phyloP scores from a whole-genome alignment of 192 early-diverging fungal species.

The Rhizoclosmatium globosum region DNA sequence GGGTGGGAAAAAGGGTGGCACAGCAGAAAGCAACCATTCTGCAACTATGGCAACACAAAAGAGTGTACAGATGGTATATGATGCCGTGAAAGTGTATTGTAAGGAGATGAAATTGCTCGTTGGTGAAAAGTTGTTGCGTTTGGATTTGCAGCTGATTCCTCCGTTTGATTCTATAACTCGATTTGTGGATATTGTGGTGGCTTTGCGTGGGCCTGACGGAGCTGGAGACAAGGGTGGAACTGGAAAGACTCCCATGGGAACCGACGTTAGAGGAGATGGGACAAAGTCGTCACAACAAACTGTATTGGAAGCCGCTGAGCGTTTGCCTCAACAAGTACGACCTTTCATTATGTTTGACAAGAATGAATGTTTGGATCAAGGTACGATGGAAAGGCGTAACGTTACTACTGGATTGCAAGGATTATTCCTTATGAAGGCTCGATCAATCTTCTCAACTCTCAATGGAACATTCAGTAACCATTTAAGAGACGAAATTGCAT shows the following conservation, averaged over 20 bases:
- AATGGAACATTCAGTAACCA: constrained; percentile 9
- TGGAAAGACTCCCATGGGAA: background rate
- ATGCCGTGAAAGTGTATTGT: background rate
- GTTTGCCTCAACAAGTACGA: background rate
- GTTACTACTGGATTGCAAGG: background rate
- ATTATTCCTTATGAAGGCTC: constrained; percentile 20
- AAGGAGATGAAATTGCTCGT: constrained; percentile 10
- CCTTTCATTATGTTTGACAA: constrained; percentile 2
- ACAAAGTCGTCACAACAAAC: background rate
- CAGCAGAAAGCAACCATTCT: background rate
- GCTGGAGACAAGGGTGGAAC: background rate
- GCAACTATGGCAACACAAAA: background rate
- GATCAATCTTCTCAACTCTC: constrained; percentile 28
- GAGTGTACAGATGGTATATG: constrained; percentile 1
- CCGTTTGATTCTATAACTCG: constrained; percentile 16
- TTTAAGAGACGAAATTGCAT: constrained; percentile 9
- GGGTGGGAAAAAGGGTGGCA: background rate
- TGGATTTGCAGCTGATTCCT: constrained; percentile 19
- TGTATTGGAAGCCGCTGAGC: constrained; percentile 1
- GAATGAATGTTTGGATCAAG: constrained; percentile 9
- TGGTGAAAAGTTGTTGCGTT: background rate
- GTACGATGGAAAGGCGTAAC: background rate
- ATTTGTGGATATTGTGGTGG: constrained; percentile 6
- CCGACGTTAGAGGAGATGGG: background rate
- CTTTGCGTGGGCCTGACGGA: background rate